A percentile compares a stretch with the other conserved stretches of the same genome.
Conservation (phyloP, 345 rosid genomes). For the Acer campestre region DNA sequence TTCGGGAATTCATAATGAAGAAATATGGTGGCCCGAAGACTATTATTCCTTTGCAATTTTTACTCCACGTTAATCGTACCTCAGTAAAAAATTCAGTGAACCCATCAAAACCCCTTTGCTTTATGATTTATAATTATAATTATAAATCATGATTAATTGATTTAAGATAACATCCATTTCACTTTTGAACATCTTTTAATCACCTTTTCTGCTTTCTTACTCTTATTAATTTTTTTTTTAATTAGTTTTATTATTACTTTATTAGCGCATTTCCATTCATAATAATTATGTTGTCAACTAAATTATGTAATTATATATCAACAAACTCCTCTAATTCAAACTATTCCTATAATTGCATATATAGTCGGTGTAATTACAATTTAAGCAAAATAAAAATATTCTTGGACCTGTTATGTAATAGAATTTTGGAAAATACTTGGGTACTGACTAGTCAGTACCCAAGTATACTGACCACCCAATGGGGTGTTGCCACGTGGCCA, state of each 20-base stretch:
- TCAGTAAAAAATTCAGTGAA: not conserved
- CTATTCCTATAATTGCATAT: too few relatives aligned
- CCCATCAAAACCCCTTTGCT: conserved; percentile 2
- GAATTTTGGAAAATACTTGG: too few relatives aligned
- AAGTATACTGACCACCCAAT: too few relatives aligned
- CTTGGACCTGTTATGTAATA: too few relatives aligned
- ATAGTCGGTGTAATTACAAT: not conserved
- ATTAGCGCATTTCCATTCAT: conserved; percentile 11
- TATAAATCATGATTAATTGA: not conserved
- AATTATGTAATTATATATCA: too few relatives aligned
- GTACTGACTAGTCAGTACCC: too few relatives aligned
- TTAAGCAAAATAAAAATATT: not conserved
- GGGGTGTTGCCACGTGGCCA: too few relatives aligned
- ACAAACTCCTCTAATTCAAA: too few relatives aligned
- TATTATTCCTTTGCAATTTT: not conserved
- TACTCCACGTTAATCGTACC: not conserved
- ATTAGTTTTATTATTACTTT: conserved; percentile 1
- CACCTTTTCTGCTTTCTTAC: not conserved
- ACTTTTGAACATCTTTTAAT: not conserved
- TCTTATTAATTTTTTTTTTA: not conserved
- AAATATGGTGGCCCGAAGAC: too few relatives aligned
- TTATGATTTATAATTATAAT: not conserved
- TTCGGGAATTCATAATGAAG: too few relatives aligned
- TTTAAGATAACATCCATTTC: not conserved
- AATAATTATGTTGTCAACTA: not conserved